Conservation (phyloP, 495 filamentous ascomycete species). For the Xylaria telfairii region DNA sequence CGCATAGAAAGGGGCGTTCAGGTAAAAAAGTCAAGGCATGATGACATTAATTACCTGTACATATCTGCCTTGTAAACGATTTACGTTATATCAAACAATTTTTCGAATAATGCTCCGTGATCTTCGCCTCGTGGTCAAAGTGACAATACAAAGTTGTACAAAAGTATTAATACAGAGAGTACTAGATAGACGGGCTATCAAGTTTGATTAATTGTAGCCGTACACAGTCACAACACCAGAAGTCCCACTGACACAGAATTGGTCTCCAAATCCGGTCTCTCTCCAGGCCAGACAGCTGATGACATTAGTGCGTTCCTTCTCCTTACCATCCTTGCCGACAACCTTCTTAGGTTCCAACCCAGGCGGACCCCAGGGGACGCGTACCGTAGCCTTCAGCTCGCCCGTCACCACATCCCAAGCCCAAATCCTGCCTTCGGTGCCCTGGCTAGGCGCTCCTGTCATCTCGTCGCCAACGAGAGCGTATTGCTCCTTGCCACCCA, state of each 20-base stretch:
- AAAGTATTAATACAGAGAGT: not conserved
- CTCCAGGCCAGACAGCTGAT: constrained; percentile 75
- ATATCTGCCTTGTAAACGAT: constrained; percentile 23
- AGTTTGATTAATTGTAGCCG: constrained; percentile 44
- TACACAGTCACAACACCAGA: constrained; percentile 62
- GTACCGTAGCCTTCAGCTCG: constrained; percentile 64
- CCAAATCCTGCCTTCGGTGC: constrained; percentile 68
- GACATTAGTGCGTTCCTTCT: constrained; percentile 58
- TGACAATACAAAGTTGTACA: constrained; percentile 8
- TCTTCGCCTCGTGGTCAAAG: not conserved
- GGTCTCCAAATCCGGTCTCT: constrained; percentile 65
- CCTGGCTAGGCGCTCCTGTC: constrained; percentile 42
- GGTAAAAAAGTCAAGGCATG: constrained; percentile 19
- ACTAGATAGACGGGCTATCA: not conserved
- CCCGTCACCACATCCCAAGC: constrained; percentile 91
- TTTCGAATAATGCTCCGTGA: not conserved
- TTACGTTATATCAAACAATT: constrained; percentile 15
- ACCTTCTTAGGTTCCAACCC: constrained; percentile 55
- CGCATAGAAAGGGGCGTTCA: constrained; percentile 28
- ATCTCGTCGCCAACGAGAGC: constrained; percentile 85
- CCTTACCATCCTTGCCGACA: constrained; percentile 57
- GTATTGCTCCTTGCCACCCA: constrained; percentile 75
- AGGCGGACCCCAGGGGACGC: constrained; percentile 65
- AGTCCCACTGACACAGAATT: constrained; percentile 62
- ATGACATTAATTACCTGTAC: constrained; percentile 27